Conservation (phyloP, 116 monocot genomes). For the Papilionanthe hybrid region DNA sequence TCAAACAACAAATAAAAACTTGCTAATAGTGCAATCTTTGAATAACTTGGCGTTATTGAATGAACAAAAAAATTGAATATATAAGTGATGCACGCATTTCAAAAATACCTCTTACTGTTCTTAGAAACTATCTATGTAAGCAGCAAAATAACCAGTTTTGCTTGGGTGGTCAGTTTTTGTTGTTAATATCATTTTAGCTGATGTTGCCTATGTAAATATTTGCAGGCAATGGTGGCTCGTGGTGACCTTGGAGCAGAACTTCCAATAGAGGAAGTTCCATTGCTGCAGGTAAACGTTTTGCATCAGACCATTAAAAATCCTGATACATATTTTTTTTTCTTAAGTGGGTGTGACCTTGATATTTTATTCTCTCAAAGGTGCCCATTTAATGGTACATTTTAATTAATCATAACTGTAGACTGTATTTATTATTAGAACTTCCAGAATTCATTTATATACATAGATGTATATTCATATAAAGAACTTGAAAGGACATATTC, state of each 20-base stretch:
- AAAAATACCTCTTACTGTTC: background rate
- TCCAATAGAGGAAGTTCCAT: conserved; percentile 94
- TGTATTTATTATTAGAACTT: too few species aligned
- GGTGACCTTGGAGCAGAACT: conserved; percentile 98
- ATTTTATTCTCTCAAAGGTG: background rate
- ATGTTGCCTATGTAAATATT: too few species aligned
- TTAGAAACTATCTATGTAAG: too few species aligned
- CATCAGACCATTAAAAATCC: background rate
- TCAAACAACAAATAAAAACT: too few species aligned
- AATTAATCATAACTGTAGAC: background rate
- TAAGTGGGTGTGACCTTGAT: background rate
- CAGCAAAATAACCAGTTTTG: background rate
- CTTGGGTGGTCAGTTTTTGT: background rate
- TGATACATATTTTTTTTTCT: background rate
- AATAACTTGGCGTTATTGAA: too few species aligned
- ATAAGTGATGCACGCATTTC: background rate
- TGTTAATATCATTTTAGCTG: conserved; percentile 5
- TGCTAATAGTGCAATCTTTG: too few species aligned
- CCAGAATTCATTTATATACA: too few species aligned
- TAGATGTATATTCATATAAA: too few species aligned
- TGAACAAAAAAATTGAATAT: too few species aligned
- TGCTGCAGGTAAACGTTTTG: conserved; percentile 59
- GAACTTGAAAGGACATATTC: too few species aligned
- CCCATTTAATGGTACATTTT: background rate
- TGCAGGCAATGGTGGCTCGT: conserved; percentile 93